Evolutionary conservation across 345 rosid species (phyloP), one percentile per base, ranked within the genome.

Genomic region (Eutrema heterophyllum): DNA sequence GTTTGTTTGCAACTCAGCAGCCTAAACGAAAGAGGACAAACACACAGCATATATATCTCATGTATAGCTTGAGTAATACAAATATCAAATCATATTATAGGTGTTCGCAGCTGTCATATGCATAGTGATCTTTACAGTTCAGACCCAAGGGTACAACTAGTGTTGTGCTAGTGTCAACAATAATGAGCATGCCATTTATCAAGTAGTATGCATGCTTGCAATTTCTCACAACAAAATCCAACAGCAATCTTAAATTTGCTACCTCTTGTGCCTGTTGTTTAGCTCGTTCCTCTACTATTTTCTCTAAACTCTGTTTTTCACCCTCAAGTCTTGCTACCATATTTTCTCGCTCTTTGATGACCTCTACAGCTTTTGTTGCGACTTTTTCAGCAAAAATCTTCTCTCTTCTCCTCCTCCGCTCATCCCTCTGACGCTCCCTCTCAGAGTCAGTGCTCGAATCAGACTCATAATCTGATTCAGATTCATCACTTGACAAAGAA

Each of bases 221-320:
- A 40, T 30, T 67, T 40, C 61, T 39, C 48, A 10, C 29, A 0
- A 51, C 46, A 41, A 40, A 38, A 55, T 68, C 39, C 39, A 74
- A 24, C 45, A 29, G 33, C 51, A 74, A 36, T 40, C 45, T 41
- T 75, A 52, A 43, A 21, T 30, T 68, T 83, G 15, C 11, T 75
- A 94, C 98, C 98, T 94, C 98, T 82, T 83, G 85, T 48, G 82
- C 98, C 78, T 89, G 97, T 68, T 94, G 98, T 80, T 85, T 94
- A 60, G 97, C 96, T 76, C 86, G 88, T 78, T 89, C 96, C 68
- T 91, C 98, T 14, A 89, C 86, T 81, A 91, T 88, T 77, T 91
- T 94, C 90, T 91, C 98, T 80, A 94, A 77, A 79, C 93, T 89
- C 80, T 86, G 89, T 80, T 94, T 94, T 82, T 94, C 97, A 13